Conservation (phyloP, 768 basidiomycete species). For the Boletus reticulatus region DNA sequence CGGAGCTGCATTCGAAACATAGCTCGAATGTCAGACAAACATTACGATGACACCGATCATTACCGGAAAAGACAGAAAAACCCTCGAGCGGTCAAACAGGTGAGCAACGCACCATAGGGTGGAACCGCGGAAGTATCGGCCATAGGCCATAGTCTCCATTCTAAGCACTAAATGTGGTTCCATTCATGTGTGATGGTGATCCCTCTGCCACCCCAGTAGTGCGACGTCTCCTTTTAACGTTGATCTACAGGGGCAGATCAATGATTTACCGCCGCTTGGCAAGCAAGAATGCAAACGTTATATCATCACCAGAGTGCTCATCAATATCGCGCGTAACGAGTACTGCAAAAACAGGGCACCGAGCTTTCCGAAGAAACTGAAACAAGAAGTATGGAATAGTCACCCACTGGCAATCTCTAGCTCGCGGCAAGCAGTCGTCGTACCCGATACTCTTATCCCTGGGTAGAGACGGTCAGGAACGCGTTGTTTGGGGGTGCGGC, state of each 20-base stretch:
- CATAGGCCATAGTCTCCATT: too few species aligned
- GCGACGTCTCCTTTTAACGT: background rate
- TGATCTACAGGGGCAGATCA: conserved; percentile 1
- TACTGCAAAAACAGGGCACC: background rate
- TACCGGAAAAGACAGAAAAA: too few species aligned
- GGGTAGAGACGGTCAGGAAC: background rate
- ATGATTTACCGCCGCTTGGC: background rate
- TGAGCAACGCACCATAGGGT: too few species aligned
- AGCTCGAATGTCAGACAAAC: background rate
- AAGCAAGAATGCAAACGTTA: background rate
- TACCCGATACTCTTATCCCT: conserved; percentile 4
- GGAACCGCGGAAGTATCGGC: too few species aligned
- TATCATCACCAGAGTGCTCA: background rate
- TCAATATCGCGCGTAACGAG: background rate
- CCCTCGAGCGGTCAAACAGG: too few species aligned
- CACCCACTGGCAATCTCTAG: background rate
- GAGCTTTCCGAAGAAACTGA: background rate
- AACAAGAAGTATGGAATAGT: conserved; percentile 2
- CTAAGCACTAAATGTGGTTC: too few species aligned
- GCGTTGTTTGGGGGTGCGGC: conserved; percentile 18
- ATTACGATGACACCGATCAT: too few species aligned
- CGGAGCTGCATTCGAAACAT: background rate
- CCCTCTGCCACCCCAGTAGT: background rate
- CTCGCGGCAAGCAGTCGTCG: background rate
- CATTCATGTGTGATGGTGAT: too few species aligned